Percentiles rank a stretch among this genome's conserved stretches.
phyloP scores from a whole-genome alignment of 805 yeast species.

The Teunomyces funiuensis region DNA sequence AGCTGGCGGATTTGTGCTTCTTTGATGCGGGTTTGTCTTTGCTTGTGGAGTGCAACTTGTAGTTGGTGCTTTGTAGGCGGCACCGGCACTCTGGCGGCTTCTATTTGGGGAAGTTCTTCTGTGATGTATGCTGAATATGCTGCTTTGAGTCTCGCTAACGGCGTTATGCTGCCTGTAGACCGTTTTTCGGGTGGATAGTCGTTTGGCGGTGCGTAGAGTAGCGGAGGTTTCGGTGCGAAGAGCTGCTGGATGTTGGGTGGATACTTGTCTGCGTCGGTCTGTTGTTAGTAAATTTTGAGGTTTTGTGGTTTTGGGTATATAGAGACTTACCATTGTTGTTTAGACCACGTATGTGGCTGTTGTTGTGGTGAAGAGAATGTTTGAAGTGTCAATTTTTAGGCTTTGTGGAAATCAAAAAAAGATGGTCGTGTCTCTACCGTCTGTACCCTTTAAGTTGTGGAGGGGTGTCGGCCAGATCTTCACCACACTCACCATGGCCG shows the following conservation, averaged over 20 bases:
- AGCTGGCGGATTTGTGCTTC: conserved; percentile 25
- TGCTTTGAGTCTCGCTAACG: conserved; percentile 38
- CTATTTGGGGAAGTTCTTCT: conserved; percentile 16
- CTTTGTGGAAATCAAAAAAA: too few relatives aligned
- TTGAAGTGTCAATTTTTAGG: too few relatives aligned
- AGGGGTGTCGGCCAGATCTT: too few relatives aligned
- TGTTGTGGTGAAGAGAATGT: too few relatives aligned
- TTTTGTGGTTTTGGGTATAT: neutral
- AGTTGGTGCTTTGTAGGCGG: conserved; percentile 5
- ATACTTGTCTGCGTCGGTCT: conserved; percentile 22
- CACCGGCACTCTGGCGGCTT: conserved; percentile 1
- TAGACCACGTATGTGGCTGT: neutral
- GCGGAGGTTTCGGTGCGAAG: conserved; percentile 58
- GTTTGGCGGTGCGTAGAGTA: conserved; percentile 46
- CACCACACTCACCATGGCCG: conserved; percentile 7
- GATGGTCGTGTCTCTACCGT: too few relatives aligned
- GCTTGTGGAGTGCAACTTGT: conserved; percentile 2
- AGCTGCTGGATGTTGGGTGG: conserved; percentile 48
- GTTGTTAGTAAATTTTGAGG: neutral
- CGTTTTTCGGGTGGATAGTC: conserved; percentile 53
- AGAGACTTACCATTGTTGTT: neutral
- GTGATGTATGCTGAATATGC: conserved; percentile 25
- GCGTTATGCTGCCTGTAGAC: conserved; percentile 46
- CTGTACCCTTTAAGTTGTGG: too few relatives aligned
- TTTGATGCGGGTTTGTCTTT: conserved; percentile 8